Evolutionary conservation across 2,329 filamentous ascomycete genomes (phyloP), one percentile per base, ranked within the genome.

Genomic region (Fusarium sambucinum): DNA sequence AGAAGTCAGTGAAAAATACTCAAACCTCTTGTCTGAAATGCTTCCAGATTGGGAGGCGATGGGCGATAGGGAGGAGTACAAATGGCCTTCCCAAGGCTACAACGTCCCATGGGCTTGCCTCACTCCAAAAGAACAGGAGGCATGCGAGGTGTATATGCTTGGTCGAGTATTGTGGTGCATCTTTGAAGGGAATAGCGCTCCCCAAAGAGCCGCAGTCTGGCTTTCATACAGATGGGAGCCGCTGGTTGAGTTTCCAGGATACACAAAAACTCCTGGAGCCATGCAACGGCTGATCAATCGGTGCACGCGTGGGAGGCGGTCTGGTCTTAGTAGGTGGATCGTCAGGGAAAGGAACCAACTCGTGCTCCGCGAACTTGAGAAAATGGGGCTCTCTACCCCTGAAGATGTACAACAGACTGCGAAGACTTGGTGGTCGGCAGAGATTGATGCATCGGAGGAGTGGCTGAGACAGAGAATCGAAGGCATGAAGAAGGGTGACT

Each of bases 111-210:
- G 87, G 87, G 79, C 83, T 6, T 84, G 82, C 53, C 79, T 89
- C n/a, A 82, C 78, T 16, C 74, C 76, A 2, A 63, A 62, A 5
- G 87, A 89, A 67, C 84, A 86, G 66, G 87, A 89, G 70, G 80
- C 83, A 0, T 86, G 86, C 21, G 84, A 87, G 73, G 86, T 88
- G 2, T 89, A 88, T 76, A 88, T 89, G 86, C 82, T 89, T 17
- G 87, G 86, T 8, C 82, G 87, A 38, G 80, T 88, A 27, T 78
- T 89, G 46, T 89, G 87, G 86, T 89, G 87, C 72, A 83, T 89
- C 17, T 89, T 89, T 58, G 87, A 89, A 73, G 86, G 85, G 21
- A 83, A 84, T 71, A 85, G 85, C 60, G 86, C 86, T 3, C 86
- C 87, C 3, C 85, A 89, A 69, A 81, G 81, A 63, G 83, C 84